Base-by-base conservation (phyloP, 2,329 filamentous ascomycete genomes). In the Anthostomella pinea region DNA sequence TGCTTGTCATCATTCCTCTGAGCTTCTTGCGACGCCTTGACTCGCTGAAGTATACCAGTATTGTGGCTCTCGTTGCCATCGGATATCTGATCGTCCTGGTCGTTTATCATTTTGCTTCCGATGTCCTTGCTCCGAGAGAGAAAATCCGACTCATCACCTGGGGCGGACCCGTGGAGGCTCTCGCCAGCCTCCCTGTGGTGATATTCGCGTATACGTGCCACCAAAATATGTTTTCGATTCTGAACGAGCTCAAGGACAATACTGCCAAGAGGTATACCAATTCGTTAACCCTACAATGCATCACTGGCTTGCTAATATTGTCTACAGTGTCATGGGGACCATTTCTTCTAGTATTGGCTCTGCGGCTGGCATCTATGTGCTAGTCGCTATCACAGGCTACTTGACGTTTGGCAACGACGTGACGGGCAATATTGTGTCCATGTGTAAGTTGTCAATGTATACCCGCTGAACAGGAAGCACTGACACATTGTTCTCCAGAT, bases 201-300 rank as follows among this genome's bases (percentile, higher is more conserved):
- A 87, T 98, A 2, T 98, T 98, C 70, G 93, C 91, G n/a, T 98
- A 97, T 62, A 98, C 93, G 1, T 98, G 93, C 61, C 93, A 98
- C 64, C 93, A 98, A 58, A 98, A 98, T 60, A 98, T 98, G 93
- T 98, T 98, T 62, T 95, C 91, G 8, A 95, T 98, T 49, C 69
- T 98, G 28, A 98, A 98, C 56, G 93, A 98, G 65, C 88, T 98
- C 49, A 75, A 79, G 40, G 83, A 95, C 58, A 88, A 89, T 63
- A 86, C 86, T 3, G 87, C 87, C 14, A 65, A 60, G 13, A 70
- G 58, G 66, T 67, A 54, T 26, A 35, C 26, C 19, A 18, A 6
- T 20, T 8, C 16, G 6, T 10, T 26, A 4, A 8, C 3, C 11
- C 13, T 21, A n/a, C 14, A 15, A 17, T n/a, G 4, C 8, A 8